phyloP scores from a whole-genome alignment of 225 moss, liverwort and hornwort species.

The Physcomitrellopsis africana region DNA sequence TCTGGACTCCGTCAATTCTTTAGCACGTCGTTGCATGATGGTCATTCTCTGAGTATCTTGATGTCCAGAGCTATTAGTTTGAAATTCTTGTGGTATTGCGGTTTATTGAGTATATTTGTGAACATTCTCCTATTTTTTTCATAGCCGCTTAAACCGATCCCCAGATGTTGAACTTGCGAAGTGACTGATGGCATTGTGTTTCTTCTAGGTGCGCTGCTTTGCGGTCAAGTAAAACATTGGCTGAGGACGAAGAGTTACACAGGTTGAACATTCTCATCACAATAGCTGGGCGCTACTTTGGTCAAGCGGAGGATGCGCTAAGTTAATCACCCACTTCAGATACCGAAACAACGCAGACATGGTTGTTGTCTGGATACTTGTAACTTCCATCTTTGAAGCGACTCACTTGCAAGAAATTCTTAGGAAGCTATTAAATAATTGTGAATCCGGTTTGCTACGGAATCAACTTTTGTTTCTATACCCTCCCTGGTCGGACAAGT shows the following conservation, averaged over 20 bases:
- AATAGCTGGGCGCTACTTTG: slow-evolving; percentile 85
- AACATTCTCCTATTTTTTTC: not conserved
- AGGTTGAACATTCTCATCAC: slow-evolving; percentile 75
- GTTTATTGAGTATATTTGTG: slow-evolving; percentile 15
- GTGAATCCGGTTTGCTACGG: slow-evolving; percentile 13
- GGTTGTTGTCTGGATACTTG: slow-evolving; percentile 14
- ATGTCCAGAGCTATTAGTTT: not conserved
- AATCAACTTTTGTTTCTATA: slow-evolving; percentile 27
- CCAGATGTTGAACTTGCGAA: not conserved
- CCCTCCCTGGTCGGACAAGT: slow-evolving; percentile 20
- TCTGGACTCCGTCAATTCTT: not conserved
- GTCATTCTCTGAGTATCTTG: not conserved
- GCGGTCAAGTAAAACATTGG: slow-evolving; percentile 56
- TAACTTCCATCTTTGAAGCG: slow-evolving; percentile 5
- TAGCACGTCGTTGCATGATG: not conserved
- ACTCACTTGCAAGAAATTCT: slow-evolving; percentile 14
- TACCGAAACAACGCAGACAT: slow-evolving; percentile 21
- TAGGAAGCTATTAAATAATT: slow-evolving; percentile 36
- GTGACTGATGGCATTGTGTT: slow-evolving; percentile 11
- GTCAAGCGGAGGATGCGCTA: slow-evolving; percentile 74
- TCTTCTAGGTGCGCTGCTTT: slow-evolving; percentile 65
- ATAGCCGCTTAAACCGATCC: not conserved
- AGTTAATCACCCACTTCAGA: slow-evolving; percentile 31
- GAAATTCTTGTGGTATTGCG: slow-evolving; percentile 13
- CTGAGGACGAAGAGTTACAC: slow-evolving; percentile 65